phyloP scores from a whole-genome alignment of 2,329 filamentous ascomycete genomes.

The Mycosphaerelloides madeirae region DNA sequence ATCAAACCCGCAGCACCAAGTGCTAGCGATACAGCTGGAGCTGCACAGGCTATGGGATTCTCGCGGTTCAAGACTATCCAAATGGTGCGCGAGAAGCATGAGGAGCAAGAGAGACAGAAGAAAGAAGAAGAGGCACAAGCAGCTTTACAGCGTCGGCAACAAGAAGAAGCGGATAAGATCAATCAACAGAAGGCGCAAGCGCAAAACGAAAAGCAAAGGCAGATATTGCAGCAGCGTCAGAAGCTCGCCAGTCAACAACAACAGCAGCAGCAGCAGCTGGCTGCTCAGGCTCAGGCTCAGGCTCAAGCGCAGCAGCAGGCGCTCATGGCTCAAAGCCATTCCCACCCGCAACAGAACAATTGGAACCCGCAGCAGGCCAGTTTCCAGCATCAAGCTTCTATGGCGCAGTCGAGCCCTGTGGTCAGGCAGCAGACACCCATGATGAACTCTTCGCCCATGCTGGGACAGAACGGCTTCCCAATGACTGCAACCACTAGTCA shows the following conservation, averaged over 20 bases:
- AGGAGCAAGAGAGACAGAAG: slow-evolving; percentile 55
- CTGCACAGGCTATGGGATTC: slow-evolving; percentile 70
- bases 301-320: slow-evolving; percentile 13
- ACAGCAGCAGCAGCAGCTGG: slow-evolving; percentile 17
- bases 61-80: slow-evolving; percentile 89
- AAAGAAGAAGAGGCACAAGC: slow-evolving; percentile 56
- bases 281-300: slow-evolving; percentile 24
- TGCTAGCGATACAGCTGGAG: slow-evolving; percentile 67
- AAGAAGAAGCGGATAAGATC: slow-evolving; percentile 43
- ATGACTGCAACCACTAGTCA: slow-evolving; percentile 61
- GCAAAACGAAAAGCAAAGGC: slow-evolving; percentile 45
- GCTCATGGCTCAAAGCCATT: slow-evolving; percentile 26
- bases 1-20: slow-evolving; percentile 58
- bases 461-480: slow-evolving; percentile 40
- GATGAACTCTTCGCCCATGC: slow-evolving; percentile 43
- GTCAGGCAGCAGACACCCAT: slow-evolving; percentile 44
- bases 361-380: slow-evolving; percentile 38
- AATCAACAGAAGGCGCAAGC: slow-evolving; percentile 40
- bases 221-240: slow-evolving; percentile 41
- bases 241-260: slow-evolving; percentile 13
- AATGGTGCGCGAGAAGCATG: slow-evolving; percentile 59
- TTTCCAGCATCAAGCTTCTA: slow-evolving; percentile 44
- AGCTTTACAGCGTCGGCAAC: slow-evolving; percentile 28
- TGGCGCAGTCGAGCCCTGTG: slow-evolving; percentile 59
- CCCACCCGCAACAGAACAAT: slow-evolving; percentile 38